phyloP scores from a whole-genome alignment of 75 land plant species.

The Cryptomeria japonica region DNA sequence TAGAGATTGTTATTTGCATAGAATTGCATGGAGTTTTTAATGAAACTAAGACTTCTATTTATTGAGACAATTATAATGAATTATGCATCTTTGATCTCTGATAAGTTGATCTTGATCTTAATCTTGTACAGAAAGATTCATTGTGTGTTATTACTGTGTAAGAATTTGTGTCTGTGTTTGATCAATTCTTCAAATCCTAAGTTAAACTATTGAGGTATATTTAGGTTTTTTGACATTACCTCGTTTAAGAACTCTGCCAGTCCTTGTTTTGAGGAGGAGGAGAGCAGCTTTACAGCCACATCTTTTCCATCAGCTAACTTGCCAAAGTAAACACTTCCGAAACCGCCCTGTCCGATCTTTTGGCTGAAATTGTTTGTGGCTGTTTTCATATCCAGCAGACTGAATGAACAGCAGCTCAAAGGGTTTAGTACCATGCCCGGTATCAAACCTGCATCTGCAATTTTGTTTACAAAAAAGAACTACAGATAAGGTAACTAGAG shows the following conservation, averaged over 20 bases:
- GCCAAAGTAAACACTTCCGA: slow-evolving; percentile 5
- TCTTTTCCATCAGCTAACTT: neutral
- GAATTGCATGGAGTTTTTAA: too few relatives aligned
- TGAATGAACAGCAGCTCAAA: neutral
- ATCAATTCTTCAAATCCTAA: neutral
- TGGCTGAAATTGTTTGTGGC: neutral
- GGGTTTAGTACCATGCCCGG: neutral
- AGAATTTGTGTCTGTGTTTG: too few relatives aligned
- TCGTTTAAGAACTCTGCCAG: neutral
- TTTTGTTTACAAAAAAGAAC: neutral
- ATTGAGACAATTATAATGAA: too few relatives aligned
- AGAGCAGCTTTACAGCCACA: neutral
- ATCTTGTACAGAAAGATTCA: too few relatives aligned
- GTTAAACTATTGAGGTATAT: neutral
- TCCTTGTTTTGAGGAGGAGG: neutral
- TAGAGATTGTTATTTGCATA: too few relatives aligned
- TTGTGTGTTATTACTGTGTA: too few relatives aligned
- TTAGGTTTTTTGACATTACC: neutral
- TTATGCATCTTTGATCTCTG: too few relatives aligned
- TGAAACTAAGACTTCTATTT: too few relatives aligned
- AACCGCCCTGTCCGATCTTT: neutral
- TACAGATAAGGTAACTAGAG: neutral
- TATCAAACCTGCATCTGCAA: neutral
- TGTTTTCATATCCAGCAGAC: neutral
- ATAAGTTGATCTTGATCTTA: too few relatives aligned